Percentiles rank a stretch among this genome's conserved stretches.
phyloP scores from a whole-genome alignment of 805 yeast species.

The Helenozyma baotianmanensis region DNA sequence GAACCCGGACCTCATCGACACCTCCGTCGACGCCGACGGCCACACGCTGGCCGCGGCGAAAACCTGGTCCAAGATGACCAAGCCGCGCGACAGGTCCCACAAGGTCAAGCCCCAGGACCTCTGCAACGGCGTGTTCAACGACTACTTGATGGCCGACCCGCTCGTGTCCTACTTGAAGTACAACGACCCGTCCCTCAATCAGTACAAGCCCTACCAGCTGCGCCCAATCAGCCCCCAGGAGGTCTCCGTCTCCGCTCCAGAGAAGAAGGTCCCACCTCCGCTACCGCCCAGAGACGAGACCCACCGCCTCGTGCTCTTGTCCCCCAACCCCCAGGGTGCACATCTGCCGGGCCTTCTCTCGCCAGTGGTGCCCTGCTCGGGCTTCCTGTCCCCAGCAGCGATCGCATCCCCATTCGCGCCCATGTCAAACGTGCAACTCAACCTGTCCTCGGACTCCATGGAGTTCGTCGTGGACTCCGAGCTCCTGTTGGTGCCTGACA shows the following conservation, averaged over 20 bases:
- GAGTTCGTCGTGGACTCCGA: slow-evolving; percentile 1
- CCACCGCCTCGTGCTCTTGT: not conserved
- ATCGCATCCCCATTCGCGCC: no score
- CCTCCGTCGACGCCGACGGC: slow-evolving; percentile 30
- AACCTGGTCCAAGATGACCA: slow-evolving; percentile 25
- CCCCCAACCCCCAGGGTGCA: not conserved
- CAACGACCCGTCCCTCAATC: slow-evolving; percentile 21
- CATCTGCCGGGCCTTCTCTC: no score
- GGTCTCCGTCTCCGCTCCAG: slow-evolving; percentile 5
- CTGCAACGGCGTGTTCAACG: slow-evolving; percentile 28
- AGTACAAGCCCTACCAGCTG: slow-evolving; percentile 28
- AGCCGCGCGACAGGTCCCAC: slow-evolving; percentile 18
- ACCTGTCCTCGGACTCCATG: not conserved
- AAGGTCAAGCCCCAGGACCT: slow-evolving; percentile 25
- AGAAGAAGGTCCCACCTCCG: slow-evolving; percentile 19
- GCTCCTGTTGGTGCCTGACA: slow-evolving; percentile 3
- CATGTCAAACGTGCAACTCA: no score
- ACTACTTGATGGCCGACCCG: slow-evolving; percentile 28
- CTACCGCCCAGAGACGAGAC: slow-evolving; percentile 27
- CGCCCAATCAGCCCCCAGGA: slow-evolving; percentile 13
- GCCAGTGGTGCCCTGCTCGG: no score
- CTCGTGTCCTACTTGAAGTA: slow-evolving; percentile 25
- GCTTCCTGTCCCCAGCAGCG: no score
- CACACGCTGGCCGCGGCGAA: slow-evolving; percentile 20
- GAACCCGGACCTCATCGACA: slow-evolving; percentile 34